These are phyloP conservation scores for Antitrichia curtipendula DNA, from an alignment of 225 moss, liverwort and hornwort genomes.

Conservation along the genomic window DNA sequence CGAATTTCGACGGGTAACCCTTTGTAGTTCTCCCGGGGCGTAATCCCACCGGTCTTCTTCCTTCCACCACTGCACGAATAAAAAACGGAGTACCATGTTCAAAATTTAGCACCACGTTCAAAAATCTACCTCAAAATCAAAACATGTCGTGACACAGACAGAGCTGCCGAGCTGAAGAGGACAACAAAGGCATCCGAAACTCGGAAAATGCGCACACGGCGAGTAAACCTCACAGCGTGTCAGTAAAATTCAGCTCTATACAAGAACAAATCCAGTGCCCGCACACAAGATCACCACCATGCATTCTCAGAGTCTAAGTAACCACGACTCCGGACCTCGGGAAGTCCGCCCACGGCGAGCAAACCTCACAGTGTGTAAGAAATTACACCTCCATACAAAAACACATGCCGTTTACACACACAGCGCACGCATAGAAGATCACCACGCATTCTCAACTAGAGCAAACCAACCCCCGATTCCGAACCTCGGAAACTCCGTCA, in stretches of 20 bases:
- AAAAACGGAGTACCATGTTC: background rate
- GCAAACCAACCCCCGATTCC: background rate
- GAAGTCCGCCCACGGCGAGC: background rate
- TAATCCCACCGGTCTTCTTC: background rate
- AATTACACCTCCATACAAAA: background rate
- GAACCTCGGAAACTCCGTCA: no score
- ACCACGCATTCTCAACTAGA: background rate
- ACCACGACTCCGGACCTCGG: background rate
- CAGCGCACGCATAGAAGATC: background rate
- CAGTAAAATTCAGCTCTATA: background rate
- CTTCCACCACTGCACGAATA: background rate
- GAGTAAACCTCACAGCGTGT: background rate
- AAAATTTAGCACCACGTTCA: background rate
- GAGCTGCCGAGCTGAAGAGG: background rate
- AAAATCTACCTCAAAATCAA: background rate
- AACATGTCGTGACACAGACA: background rate
- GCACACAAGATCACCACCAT: background rate
- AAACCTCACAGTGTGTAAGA: background rate
- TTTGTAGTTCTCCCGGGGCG: background rate
- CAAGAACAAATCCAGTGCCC: background rate
- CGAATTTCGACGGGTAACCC: slow-evolving; percentile 2
- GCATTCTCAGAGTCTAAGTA: background rate
- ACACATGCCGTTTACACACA: background rate
- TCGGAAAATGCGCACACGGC: background rate
- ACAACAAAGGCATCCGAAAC: background rate